Conservation (phyloP, 139 green algal genomes). For the Pseudopediastrum boryanum region DNA sequence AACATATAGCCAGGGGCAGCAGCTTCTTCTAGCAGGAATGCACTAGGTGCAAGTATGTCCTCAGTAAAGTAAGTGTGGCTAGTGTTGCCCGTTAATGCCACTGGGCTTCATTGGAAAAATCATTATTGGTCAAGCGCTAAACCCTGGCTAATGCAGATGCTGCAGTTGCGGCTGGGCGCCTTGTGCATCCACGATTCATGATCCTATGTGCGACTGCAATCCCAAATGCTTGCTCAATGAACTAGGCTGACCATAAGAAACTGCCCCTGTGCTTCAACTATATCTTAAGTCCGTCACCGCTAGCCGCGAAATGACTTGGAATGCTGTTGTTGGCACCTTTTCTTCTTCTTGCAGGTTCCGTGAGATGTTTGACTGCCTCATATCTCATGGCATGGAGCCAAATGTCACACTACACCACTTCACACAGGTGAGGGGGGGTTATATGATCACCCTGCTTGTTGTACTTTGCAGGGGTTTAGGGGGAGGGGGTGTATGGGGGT, state of each 20-base stretch:
- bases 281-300: neutral
- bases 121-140: constrained; percentile 32
- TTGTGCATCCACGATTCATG: neutral
- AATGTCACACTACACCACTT: constrained; percentile 64
- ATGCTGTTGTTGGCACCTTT: constrained; percentile 11
- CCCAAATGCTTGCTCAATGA: neutral
- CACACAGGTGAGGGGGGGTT: constrained; percentile 41
- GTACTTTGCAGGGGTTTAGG: no score
- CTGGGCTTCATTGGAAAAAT: no score
- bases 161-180: neutral
- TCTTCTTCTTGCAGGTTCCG: constrained; percentile 39
- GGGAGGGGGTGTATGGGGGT: no score
- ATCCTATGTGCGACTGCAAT: neutral
- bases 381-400: constrained; percentile 45
- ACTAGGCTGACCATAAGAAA: neutral
- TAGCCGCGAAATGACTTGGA: neutral
- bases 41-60: no score
- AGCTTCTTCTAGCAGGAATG: no score
- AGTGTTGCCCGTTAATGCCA: no score
- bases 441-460: no score
- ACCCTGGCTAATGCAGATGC: constrained; percentile 31
- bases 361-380: constrained; percentile 49
- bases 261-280: neutral
- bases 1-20: no score
- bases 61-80: no score